Evolutionary conservation across 805 yeast genomes (phyloP).

Genomic region (Kodamaea kaohsiungensis): DNA sequence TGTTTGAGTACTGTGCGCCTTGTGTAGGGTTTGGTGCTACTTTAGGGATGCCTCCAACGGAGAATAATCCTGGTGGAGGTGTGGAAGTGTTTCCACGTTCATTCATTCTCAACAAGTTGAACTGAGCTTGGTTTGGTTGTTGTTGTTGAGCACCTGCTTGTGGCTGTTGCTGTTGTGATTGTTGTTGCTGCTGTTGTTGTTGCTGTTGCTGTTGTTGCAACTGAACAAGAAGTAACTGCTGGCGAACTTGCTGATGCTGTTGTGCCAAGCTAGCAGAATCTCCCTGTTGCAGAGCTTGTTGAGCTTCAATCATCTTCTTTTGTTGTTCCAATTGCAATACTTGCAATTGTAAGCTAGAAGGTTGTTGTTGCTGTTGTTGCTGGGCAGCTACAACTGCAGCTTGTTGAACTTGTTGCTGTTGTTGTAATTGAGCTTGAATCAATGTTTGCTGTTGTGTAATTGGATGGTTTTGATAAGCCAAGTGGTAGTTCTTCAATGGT

Average conservation of each 20-base stretch:
- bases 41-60: constrained; percentile 20
- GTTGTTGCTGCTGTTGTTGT: constrained; percentile 22
- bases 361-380: constrained; percentile 15
- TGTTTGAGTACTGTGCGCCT: constrained; percentile 5
- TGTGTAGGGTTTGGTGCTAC: constrained; percentile 6
- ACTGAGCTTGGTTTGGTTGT: constrained; percentile 27
- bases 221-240: constrained; percentile 13
- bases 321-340: constrained; percentile 35
- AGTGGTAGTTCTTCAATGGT: constrained; percentile 46
- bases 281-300: constrained; percentile 11
- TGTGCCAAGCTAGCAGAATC: constrained; percentile 12
- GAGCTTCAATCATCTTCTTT: constrained; percentile 15
- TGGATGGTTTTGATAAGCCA: constrained; percentile 47
- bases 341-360: constrained; percentile 21
- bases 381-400: constrained; percentile 13
- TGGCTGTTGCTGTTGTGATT: constrained; percentile 45
- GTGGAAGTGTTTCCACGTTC: constrained; percentile 47
- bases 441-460: constrained; percentile 35
- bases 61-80: constrained; percentile 73
- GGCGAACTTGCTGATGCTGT: constrained; percentile 21
- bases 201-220: constrained; percentile 51
- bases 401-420: constrained; percentile 26
- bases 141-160: constrained; percentile 28
- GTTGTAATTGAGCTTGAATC: constrained; percentile 31
- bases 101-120: constrained; percentile 28